Base-by-base conservation (phyloP, 179 eudicot genomes). In the Patellifolia procumbens region DNA sequence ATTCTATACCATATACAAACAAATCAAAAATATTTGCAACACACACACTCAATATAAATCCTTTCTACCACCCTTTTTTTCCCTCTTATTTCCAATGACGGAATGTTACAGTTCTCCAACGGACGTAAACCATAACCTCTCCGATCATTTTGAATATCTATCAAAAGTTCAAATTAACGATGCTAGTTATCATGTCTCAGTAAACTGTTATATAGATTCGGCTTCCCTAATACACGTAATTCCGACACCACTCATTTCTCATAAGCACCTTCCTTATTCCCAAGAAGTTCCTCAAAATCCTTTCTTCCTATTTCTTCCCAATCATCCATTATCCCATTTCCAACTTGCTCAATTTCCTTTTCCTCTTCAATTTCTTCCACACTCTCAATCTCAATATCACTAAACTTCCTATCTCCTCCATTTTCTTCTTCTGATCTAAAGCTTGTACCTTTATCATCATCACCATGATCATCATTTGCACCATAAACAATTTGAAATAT, bases 341-440 rank as follows among this genome's bases (percentile, higher is more conserved):
- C 45, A 35, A 61, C 62, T 15, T 49, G 52, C 15, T 65, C 83
- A 4, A 24, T 58, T 58, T 58, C 62, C 2, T 39, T 66, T 7
- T 20, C 48, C 6, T 34, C 49, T 9, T 31, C n/a, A n/a, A n/a
- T 60, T 70, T 66, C 76, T 32, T 67, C 78, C 13, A 46, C 37
- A 75, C 85, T 78, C 76, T 78, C 84, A 62, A 78, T 81, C 49
- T 81, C 85, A 29, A 81, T 78, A 53, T 81, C 85, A 31, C 66
- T 43, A 56, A 42, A 19, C 35, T 78, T 78, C 55, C 56, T 45
- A 15, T 64, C 79, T 43, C 26, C 77, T 74, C 22, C 22, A 60
- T 32, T 72, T 32, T 45, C 56, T 0, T 53, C 48, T 2, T 49
- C 58, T 62, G 58, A 53, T 59, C 15, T 75, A 60, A 29, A 26